phyloP scores from a whole-genome alignment of 352 stramenopile species.

The Pseudoperonospora humuli region DNA sequence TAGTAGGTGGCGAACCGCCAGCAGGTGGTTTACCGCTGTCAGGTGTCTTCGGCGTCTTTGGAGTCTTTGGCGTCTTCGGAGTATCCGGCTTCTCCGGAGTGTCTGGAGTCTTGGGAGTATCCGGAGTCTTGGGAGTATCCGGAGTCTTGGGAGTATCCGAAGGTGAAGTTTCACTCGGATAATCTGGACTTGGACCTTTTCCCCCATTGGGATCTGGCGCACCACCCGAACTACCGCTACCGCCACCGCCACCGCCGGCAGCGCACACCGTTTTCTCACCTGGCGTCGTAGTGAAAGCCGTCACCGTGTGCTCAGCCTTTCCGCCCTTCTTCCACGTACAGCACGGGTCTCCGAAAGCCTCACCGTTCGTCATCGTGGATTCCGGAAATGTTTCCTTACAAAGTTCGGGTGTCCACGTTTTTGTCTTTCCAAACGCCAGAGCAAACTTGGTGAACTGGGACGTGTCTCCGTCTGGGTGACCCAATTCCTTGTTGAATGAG shows the following conservation, averaged over 20 bases:
- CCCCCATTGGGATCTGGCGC: too few species aligned
- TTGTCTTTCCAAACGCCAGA: constrained; percentile 15
- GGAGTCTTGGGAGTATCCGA: neutral
- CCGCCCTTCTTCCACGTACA: constrained; percentile 17
- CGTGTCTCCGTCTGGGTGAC: constrained; percentile 18
- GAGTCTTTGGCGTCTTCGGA: too few species aligned
- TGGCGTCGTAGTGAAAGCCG: neutral
- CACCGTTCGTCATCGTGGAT: constrained; percentile 15
- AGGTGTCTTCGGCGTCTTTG: too few species aligned
- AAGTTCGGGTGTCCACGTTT: constrained; percentile 12
- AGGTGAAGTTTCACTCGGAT: too few species aligned
- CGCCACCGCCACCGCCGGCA: neutral
- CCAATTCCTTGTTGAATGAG: constrained; percentile 25
- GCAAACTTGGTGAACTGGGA: constrained; percentile 29
- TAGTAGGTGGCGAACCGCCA: too few species aligned
- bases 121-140: neutral
- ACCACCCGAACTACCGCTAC: too few species aligned
- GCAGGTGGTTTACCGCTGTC: too few species aligned
- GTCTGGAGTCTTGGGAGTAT: too few species aligned
- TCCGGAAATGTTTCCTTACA: constrained; percentile 8
- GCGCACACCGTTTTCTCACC: neutral
- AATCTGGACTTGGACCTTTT: too few species aligned
- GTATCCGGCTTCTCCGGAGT: too few species aligned
- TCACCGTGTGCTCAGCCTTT: neutral
- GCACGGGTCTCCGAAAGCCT: constrained; percentile 11